A percentile compares a stretch with the other conserved stretches of the same genome.
Evolutionary conservation across 108 stramenopile species (phyloP).

Genomic region (Cyclotella kingstonii): DNA sequence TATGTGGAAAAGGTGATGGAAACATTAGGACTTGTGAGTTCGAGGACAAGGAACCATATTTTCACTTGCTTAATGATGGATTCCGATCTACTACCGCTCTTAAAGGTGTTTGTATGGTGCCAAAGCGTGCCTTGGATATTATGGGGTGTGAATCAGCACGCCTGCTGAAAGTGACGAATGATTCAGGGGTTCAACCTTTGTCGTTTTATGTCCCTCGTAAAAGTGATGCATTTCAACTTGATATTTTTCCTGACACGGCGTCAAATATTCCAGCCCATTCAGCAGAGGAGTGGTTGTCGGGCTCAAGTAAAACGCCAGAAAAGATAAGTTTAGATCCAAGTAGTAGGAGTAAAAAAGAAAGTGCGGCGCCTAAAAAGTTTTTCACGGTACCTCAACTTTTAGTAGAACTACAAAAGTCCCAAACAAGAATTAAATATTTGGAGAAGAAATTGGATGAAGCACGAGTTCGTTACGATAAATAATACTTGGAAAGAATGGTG

Average conservation of each 20-base stretch:
- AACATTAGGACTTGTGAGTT: slow-evolving; percentile 96
- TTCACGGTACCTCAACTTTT: slow-evolving; percentile 64
- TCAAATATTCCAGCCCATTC: slow-evolving; percentile 85
- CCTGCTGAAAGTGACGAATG: slow-evolving; percentile 93
- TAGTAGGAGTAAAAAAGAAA: slow-evolving; percentile 2
- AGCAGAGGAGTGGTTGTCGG: slow-evolving; percentile 90
- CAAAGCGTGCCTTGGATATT: slow-evolving; percentile 94
- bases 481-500: not conserved
- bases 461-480: slow-evolving; percentile 48
- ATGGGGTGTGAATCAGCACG: slow-evolving; percentile 93
- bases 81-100: slow-evolving; percentile 91
- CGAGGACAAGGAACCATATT: slow-evolving; percentile 87
- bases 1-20: slow-evolving; percentile 99
- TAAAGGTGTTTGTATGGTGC: slow-evolving; percentile 96
- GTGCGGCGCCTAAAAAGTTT: slow-evolving; percentile 52
- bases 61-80: slow-evolving; percentile 87
- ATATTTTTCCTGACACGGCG: slow-evolving; percentile 93
- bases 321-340: slow-evolving; percentile 81
- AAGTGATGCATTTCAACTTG: slow-evolving; percentile 96
- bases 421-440: slow-evolving; percentile 72
- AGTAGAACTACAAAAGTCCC: slow-evolving; percentile 71
- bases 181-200: slow-evolving; percentile 88
- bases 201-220: slow-evolving; percentile 97
- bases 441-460: slow-evolving; percentile 73
- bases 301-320: slow-evolving; percentile 82